Evolutionary conservation across 768 basidiomycete species (phyloP).

Genomic region (Calvatia gigantea): DNA sequence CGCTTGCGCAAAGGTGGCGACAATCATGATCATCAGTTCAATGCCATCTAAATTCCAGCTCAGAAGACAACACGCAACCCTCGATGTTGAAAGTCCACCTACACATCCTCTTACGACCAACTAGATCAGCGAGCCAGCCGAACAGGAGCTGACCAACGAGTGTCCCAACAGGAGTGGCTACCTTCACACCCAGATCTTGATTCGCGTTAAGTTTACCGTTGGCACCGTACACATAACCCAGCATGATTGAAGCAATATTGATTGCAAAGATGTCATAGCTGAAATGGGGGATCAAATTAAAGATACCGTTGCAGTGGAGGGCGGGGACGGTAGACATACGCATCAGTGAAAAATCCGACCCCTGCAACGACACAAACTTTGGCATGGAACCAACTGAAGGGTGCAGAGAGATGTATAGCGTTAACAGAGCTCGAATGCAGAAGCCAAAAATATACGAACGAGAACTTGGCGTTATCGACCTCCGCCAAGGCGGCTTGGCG

Average conservation of each 20-base stretch:
- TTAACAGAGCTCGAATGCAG: neutral
- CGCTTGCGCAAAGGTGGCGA: constrained; percentile 78
- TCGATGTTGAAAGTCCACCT: constrained; percentile 21
- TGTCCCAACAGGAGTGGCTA: constrained; percentile 73
- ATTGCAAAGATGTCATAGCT: constrained; percentile 89
- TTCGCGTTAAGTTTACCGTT: constrained; percentile 44
- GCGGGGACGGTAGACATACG: constrained; percentile 34
- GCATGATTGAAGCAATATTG: constrained; percentile 79
- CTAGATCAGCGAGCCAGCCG: constrained; percentile 74
- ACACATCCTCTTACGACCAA: constrained; percentile 84
- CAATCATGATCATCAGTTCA: constrained; percentile 78
- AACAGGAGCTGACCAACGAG: constrained; percentile 74
- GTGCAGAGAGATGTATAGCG: constrained; percentile 6
- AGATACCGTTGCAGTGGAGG: neutral
- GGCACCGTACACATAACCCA: constrained; percentile 75
- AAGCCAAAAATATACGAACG: constrained; percentile 40
- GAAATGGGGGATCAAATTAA: neutral
- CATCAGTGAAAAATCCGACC: constrained; percentile 90
- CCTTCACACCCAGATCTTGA: constrained; percentile 77
- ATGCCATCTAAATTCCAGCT: constrained; percentile 47
- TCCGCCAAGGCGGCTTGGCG: constrained; percentile 81
- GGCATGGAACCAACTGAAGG: constrained; percentile 75
- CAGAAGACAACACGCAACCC: neutral
- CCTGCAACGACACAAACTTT: constrained; percentile 71
- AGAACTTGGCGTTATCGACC: constrained; percentile 84